phyloP scores from a whole-genome alignment of 2,329 filamentous ascomycete species.

The Exserohilum turcica region DNA sequence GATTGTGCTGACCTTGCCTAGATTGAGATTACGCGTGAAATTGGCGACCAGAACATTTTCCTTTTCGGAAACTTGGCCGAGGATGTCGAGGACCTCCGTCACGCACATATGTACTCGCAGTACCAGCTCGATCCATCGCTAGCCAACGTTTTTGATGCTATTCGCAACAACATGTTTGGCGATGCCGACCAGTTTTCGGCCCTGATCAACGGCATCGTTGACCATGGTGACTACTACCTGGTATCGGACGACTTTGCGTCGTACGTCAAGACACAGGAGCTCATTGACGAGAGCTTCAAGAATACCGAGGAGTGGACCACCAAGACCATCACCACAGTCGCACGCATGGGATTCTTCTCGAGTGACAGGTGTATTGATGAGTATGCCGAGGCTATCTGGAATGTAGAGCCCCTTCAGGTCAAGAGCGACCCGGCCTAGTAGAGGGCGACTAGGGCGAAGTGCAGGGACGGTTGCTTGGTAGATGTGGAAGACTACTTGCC shows the following conservation, averaged over 20 bases:
- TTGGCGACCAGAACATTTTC: conserved; percentile 97
- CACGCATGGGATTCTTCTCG: conserved; percentile 96
- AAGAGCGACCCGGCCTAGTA: conserved; percentile 36
- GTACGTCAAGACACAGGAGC: conserved; percentile 86
- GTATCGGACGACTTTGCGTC: conserved; percentile 97
- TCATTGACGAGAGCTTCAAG: conserved; percentile 90
- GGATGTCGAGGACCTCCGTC: conserved; percentile 94
- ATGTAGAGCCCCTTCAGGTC: conserved; percentile 77
- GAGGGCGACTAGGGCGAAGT: background rate
- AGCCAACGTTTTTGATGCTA: conserved; percentile 79
- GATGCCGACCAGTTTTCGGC: conserved; percentile 78
- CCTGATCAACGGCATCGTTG: conserved; percentile 80
- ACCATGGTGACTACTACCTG: conserved; percentile 96
- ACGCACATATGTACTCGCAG: conserved; percentile 81
- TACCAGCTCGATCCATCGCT: conserved; percentile 80
- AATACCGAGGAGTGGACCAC: conserved; percentile 91
- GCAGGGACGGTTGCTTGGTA: background rate
- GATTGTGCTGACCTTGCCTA: conserved; percentile 34
- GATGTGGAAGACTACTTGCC: background rate
- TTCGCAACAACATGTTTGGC: conserved; percentile 81
- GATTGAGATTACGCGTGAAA: conserved; percentile 98
- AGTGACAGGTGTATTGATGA: conserved; percentile 95
- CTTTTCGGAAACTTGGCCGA: conserved; percentile 95
- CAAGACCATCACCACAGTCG: conserved; percentile 86
- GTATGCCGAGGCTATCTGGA: conserved; percentile 98